Conservation (phyloP, 83 land plant genomes). For the Diphasiastrum complanatum region DNA sequence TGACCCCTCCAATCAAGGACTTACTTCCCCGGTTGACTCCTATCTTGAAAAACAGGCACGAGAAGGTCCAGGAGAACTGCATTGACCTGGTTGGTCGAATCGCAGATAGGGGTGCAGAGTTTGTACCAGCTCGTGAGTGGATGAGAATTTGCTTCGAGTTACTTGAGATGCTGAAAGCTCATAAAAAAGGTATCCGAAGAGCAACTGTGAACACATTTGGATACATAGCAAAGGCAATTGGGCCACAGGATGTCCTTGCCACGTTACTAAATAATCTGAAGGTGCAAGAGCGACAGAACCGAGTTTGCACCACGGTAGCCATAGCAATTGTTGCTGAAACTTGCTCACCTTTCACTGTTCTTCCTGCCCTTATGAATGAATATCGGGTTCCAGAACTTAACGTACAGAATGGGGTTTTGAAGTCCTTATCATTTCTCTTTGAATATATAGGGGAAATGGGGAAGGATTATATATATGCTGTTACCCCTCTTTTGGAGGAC, state of each 20-base stretch:
- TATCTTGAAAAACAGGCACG: conserved; percentile 87
- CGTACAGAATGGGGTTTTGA: conserved; percentile 91
- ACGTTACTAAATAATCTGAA: conserved; percentile 85
- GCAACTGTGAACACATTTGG: conserved; percentile 99
- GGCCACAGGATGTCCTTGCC: conserved; percentile 94
- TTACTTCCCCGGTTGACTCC: conserved; percentile 86
- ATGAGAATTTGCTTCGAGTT: conserved; percentile 99
- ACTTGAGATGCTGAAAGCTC: conserved; percentile 95
- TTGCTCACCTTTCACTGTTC: conserved; percentile 90
- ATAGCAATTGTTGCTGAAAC: conserved; percentile 98
- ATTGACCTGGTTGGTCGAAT: conserved; percentile 95
- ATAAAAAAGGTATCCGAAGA: conserved; percentile 91
- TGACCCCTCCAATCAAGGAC: conserved; percentile 97
- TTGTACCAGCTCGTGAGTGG: conserved; percentile 98
- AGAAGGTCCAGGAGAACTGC: conserved; percentile 96
- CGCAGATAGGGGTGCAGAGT: conserved; percentile 97
- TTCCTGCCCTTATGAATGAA: conserved; percentile 95
- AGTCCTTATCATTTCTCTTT: conserved; percentile 88
- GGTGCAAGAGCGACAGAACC: conserved; percentile 92
- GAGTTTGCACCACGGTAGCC: conserved; percentile 97
- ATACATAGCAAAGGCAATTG: conserved; percentile 94
- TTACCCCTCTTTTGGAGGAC: conserved; percentile 93
- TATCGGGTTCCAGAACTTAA: conserved; percentile 92
- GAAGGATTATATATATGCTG: conserved; percentile 95
- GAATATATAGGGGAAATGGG: conserved; percentile 99